phyloP scores from a whole-genome alignment of 345 rosid species.

The Brassica nigra region DNA sequence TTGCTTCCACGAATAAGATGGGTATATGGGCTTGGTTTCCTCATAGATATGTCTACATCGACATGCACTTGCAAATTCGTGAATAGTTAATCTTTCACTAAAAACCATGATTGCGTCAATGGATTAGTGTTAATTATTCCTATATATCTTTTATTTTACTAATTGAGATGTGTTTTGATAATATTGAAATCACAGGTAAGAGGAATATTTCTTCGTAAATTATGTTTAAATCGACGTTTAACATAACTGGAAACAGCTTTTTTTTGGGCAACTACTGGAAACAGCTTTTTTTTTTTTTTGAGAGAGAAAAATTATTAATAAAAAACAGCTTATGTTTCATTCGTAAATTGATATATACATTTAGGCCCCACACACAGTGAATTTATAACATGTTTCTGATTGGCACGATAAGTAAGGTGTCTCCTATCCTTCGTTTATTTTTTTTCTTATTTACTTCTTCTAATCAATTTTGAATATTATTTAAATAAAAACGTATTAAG shows the following conservation, averaged over 20 bases:
- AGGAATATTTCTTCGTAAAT: neutral
- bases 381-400: slow-evolving; percentile 31
- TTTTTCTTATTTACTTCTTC: no score
- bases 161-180: neutral
- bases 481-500: neutral
- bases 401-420: slow-evolving; percentile 36
- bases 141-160: neutral
- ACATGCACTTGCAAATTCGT: neutral
- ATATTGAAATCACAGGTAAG: neutral
- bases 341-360: neutral
- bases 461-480: no score
- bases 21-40: neutral
- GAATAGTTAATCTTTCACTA: neutral
- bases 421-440: neutral
- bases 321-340: no score
- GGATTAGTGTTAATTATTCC: neutral
- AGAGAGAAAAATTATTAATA: no score
- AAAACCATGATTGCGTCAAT: neutral
- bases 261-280: no score
- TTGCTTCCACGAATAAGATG: neutral
- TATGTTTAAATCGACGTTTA: no score
- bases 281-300: no score
- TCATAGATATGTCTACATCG: slow-evolving; percentile 10
- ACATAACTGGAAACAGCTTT: no score
- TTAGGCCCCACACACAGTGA: slow-evolving; percentile 28